Conservation (phyloP, 1,284 basidiomycete genomes). For the Marasmius fiardii region DNA sequence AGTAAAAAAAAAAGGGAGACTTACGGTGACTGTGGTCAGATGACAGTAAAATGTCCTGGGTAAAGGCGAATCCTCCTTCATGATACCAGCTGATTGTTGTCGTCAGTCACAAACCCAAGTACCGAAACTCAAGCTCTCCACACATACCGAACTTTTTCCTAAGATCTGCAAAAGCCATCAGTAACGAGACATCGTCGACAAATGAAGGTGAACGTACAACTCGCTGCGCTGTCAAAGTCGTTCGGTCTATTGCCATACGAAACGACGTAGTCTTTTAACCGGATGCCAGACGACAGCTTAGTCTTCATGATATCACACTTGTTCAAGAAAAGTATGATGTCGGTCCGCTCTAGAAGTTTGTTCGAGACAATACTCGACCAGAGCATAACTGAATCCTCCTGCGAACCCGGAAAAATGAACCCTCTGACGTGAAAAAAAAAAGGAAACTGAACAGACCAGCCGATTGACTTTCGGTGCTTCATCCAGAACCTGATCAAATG, state of each 20-base stretch:
- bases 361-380: slow-evolving; percentile 62
- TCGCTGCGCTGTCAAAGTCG: slow-evolving; percentile 43
- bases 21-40: slow-evolving; percentile 67
- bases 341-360: slow-evolving; percentile 53
- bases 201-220: slow-evolving; percentile 32
- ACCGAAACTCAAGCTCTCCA: slow-evolving; percentile 7
- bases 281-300: slow-evolving; percentile 58
- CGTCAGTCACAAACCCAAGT: neutral
- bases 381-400: slow-evolving; percentile 64
- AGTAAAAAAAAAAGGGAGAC: slow-evolving; percentile 22
- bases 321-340: slow-evolving; percentile 65
- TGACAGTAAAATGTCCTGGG: slow-evolving; percentile 63
- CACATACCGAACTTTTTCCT: slow-evolving; percentile 42
- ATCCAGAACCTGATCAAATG: slow-evolving; percentile 69
- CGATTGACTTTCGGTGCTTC: slow-evolving; percentile 66
- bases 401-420: neutral
- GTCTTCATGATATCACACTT: slow-evolving; percentile 62
- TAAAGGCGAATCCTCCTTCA: slow-evolving; percentile 53
- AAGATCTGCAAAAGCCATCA: slow-evolving; percentile 28
- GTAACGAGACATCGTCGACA: slow-evolving; percentile 10
- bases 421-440: neutral
- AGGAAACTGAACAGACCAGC: slow-evolving; percentile 33
- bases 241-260: slow-evolving; percentile 62
- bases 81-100: slow-evolving; percentile 46
- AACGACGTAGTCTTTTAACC: slow-evolving; percentile 52